Conservation (phyloP, 805 yeast genomes). For the Saturnispora hagleri region DNA sequence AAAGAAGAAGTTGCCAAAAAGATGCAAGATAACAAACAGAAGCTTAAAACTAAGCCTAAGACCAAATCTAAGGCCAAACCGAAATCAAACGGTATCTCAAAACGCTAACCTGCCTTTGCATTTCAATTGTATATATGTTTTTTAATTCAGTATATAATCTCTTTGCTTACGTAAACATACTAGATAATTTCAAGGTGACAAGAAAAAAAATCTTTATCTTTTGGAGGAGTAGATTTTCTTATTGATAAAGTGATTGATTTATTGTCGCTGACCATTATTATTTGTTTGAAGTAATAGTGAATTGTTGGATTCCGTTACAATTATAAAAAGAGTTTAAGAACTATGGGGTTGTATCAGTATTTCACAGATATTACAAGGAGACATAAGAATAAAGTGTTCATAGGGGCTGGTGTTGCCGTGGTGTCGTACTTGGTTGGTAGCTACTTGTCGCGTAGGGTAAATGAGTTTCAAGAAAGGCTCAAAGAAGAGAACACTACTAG, state of each 20-base stretch:
- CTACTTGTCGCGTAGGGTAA: constrained; percentile 36
- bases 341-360: constrained; percentile 12
- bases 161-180: neutral
- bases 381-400: constrained; percentile 36
- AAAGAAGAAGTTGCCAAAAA: neutral
- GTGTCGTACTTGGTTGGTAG: constrained; percentile 35
- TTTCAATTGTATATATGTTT: neutral
- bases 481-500: constrained; percentile 50
- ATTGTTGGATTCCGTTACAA: neutral
- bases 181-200: neutral
- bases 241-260: neutral
- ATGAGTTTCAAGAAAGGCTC: constrained; percentile 41
- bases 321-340: neutral
- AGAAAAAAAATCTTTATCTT: neutral
- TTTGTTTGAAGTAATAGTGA: neutral
- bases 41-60: neutral
- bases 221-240: neutral
- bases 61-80: neutral
- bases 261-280: no score
- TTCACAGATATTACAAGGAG: constrained; percentile 32
- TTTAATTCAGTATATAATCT: neutral
- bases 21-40: neutral
- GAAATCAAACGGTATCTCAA: neutral
- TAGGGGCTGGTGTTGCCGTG: constrained; percentile 37
- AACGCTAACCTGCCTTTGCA: neutral